Conservation (phyloP, 306 rosid genomes). For the Arachis stenosperma region DNA sequence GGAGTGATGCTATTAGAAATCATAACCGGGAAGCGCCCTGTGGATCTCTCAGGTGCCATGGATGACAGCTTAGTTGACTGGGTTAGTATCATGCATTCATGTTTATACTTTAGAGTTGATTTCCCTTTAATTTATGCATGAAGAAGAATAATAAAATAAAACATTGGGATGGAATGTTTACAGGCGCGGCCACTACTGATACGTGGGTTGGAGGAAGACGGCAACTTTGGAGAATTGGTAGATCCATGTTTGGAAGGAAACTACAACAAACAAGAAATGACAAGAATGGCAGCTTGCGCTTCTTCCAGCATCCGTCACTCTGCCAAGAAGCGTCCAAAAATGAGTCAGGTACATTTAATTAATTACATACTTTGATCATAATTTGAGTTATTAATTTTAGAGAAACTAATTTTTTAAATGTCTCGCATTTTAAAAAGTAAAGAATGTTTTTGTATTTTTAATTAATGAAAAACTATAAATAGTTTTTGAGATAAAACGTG, state of each 20-base stretch:
- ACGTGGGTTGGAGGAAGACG: constrained; percentile 66
- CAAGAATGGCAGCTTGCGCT: constrained; percentile 78
- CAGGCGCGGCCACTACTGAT: constrained; percentile 84
- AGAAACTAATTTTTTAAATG: too few species aligned
- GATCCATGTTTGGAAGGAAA: constrained; percentile 64
- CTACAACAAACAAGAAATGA: constrained; percentile 62
- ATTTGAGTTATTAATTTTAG: too few species aligned
- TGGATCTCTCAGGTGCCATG: constrained; percentile 58
- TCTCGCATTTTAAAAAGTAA: too few species aligned
- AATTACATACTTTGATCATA: too few species aligned
- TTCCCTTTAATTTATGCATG: not conserved
- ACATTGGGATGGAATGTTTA: not conserved
- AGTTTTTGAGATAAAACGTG: too few species aligned
- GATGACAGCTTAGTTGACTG: constrained; percentile 95
- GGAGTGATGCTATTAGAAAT: constrained; percentile 94
- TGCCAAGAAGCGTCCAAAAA: constrained; percentile 71
- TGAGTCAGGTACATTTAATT: constrained; percentile 71
- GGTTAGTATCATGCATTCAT: constrained; percentile 53
- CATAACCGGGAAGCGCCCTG: constrained; percentile 76
- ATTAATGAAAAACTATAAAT: too few species aligned
- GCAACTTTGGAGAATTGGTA: constrained; percentile 59
- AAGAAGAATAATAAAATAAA: too few species aligned
- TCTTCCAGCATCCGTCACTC: constrained; percentile 92
- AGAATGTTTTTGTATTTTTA: too few species aligned
- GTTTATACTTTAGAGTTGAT: too few species aligned